Base-by-base conservation (phyloP, 2,329 filamentous ascomycete genomes). In the Zasmidium angulare region DNA sequence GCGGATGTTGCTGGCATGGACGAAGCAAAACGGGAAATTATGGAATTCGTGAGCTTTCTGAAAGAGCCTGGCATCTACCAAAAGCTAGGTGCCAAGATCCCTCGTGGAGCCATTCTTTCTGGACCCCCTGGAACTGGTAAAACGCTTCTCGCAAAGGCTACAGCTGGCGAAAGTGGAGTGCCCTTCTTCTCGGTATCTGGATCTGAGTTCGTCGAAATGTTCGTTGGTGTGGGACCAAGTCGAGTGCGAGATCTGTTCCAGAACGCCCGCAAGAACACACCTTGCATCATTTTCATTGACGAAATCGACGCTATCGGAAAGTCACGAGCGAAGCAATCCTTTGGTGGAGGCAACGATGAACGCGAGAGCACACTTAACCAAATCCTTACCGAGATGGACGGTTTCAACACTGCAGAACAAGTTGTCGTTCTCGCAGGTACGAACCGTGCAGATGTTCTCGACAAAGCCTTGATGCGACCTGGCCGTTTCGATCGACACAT, bases 171-270 rank as follows among this genome's bases (percentile, higher is more conserved):
- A 79, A 97, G 95, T 23, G 89, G 90, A 47, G 95, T 99, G 29
- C 95, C 95, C 0, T 99, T 99, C 83, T 99, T 93, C 84, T 96
- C 91, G 71, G 95, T 99, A 69, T 97, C 92, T 75, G 95, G 95
- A 73, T 99, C 95, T 51, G 95, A 99, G 75, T 99, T 99, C 73
- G 93, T 99, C 29, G 95, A 99, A 79, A 99, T 99, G 93, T 99
- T 99, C 74, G 95, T 99, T 53, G 95, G 95, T 85, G 95, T 99
- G 61, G 95, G 95, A 76, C 91, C 95, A 20, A 98, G 93, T 26
- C 86, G 95, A 77, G 95, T 99, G 53, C 87, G 95, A 69, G 95
- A 99, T 76, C 80, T 99, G 54, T 99, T 99, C 71, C 88, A 91
- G 58, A 96, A 91, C 68, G 95, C 95, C 19, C 87, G 95, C 59